A percentile compares a stretch with the other conserved stretches of the same genome.
Conservation (phyloP, 495 filamentous ascomycete species). For the Astrocystis sublimbata region DNA sequence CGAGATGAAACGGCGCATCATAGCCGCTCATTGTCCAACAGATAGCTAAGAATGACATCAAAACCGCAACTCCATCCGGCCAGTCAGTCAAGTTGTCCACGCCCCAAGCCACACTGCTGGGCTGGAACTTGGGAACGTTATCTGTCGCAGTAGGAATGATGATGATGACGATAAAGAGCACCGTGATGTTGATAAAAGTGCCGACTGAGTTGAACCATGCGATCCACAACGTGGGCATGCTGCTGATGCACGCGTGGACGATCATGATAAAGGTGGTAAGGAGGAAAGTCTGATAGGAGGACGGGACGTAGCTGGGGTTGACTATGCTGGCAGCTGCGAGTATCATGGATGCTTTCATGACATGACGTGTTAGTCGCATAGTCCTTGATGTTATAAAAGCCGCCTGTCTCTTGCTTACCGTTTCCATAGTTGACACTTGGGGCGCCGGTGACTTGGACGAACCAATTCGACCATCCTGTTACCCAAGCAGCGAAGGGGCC, state of each 20-base stretch:
- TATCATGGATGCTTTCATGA: constrained; percentile 63
- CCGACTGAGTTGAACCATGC: constrained; percentile 75
- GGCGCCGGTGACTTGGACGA: constrained; percentile 69
- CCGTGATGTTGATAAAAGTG: constrained; percentile 73
- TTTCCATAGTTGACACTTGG: constrained; percentile 55
- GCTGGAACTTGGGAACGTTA: constrained; percentile 60
- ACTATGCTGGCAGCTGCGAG: constrained; percentile 69
- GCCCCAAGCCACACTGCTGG: constrained; percentile 65
- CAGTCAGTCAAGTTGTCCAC: constrained; percentile 71
- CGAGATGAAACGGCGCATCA: constrained; percentile 74
- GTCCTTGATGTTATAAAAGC: neutral
- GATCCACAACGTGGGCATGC: constrained; percentile 73
- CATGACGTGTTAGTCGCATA: constrained; percentile 44
- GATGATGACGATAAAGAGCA: constrained; percentile 66
- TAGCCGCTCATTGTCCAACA: constrained; percentile 62
- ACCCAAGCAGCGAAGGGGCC: constrained; percentile 76
- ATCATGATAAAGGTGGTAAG: constrained; percentile 70
- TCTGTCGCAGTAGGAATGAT: constrained; percentile 65
- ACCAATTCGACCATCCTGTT: constrained; percentile 77
- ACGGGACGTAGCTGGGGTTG: constrained; percentile 65
- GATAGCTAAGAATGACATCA: constrained; percentile 75
- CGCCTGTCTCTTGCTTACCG: constrained; percentile 24
- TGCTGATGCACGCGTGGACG: constrained; percentile 69
- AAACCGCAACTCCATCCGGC: constrained; percentile 67
- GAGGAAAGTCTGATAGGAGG: constrained; percentile 69